These are phyloP conservation scores for Thymus mandschuricus DNA, from an alignment of 257 asterid species.

Conservation along the genomic window DNA sequence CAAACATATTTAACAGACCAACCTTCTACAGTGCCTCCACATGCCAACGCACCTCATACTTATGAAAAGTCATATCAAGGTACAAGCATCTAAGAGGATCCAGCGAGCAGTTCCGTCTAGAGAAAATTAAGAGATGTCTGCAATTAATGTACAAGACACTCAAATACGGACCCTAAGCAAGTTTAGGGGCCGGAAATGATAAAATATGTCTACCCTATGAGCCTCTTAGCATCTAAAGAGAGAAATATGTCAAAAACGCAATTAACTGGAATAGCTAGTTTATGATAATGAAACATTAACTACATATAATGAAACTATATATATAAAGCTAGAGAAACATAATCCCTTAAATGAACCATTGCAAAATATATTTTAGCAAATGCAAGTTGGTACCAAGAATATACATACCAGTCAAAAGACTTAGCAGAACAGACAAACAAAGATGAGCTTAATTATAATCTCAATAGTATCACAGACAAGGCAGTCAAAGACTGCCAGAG, in stretches of 20 bases:
- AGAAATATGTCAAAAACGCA: not conserved
- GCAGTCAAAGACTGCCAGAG: not conserved
- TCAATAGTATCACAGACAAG: not conserved
- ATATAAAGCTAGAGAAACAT: no score
- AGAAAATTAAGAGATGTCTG: conserved; percentile 55
- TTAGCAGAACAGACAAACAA: no score
- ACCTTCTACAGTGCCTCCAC: conserved; percentile 57
- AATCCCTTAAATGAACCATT: not conserved
- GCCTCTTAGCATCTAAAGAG: conserved; percentile 14
- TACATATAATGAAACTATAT: not conserved
- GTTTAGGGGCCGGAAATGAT: conserved; percentile 40
- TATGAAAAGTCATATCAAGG: conserved; percentile 60
- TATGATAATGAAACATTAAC: not conserved
- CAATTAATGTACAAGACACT: conserved; percentile 63
- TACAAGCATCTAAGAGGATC: conserved; percentile 50
- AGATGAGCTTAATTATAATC: not conserved
- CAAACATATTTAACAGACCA: conserved; percentile 44
- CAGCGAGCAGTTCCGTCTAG: conserved; percentile 52
- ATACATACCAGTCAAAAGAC: no score
- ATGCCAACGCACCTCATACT: conserved; percentile 58
- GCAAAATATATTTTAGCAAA: not conserved
- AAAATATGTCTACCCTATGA: not conserved
- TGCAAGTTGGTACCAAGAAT: not conserved
- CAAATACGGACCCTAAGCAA: conserved; percentile 53
- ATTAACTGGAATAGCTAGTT: not conserved